Base-by-base conservation (phyloP, 1,284 basidiomycete species). In the Ustilago curta region DNA sequence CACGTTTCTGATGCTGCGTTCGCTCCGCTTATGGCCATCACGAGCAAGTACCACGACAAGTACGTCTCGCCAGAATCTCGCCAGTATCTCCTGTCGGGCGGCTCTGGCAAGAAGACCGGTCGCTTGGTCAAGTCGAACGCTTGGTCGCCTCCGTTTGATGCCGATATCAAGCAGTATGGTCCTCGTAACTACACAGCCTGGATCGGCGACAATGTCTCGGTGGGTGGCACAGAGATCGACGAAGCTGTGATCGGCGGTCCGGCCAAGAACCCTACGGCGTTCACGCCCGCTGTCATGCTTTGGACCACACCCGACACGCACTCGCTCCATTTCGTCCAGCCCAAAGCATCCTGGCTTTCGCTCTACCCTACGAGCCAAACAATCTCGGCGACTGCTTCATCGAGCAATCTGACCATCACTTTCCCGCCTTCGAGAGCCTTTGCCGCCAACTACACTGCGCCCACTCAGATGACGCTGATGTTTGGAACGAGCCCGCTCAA, bases 131-230 rank as follows among this genome's bases (percentile, higher is more conserved):
- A 43, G 12, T 58, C 59, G 14, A 47, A 63, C 18, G 60, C 66
- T 12, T 69, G 60, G 59, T 69, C 66, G 31, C 66, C 66, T 25
- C 66, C 66, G 4, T 69, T 69, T 21, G 66, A 69, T 19, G 66
- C 66, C 1, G 51, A 69, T 42, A 60, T 63, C 31, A 55, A 58
- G 40, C 55, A 59, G 52, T 63, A 62, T 40, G 66, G 66, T n/a
- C 66, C 66, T 47, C 59, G 66, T 32, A 69, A 69, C 52, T 69
- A 69, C 66, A 69, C 66, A 8, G 66, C 66, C 9, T 69, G 60
- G 59, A 69, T 69, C 37, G 49, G 55, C 32, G 40, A 53, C 49
- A 69, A 69, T 18, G 43, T 69, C 40, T 58, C 66, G 8, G 66
- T 61, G 19, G 66, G 66, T n/a, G 59, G 66, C 16, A 69, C 66